Base-by-base conservation (phyloP, 352 stramenopile species). In the Thalassiosira exigua region DNA sequence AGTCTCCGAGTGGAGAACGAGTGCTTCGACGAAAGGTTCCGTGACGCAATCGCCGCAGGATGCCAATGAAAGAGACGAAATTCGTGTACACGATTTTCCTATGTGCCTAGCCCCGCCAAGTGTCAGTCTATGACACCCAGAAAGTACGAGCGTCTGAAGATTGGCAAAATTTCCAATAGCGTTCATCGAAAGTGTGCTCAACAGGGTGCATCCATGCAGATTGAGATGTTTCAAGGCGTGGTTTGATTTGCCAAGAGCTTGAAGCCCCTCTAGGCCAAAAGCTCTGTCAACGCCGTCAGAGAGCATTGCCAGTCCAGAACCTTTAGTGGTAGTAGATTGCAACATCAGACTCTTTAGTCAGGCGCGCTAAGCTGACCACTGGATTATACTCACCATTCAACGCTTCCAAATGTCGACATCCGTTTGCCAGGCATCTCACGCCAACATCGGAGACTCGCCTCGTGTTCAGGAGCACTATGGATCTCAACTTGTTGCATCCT, bases 211-310 rank as follows among this genome's bases (percentile, higher is more conserved):
- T 1, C 87, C 81, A 61, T 87, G 85, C 4, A 95, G 51, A 41
- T 91, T 85, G 4, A 95, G 66, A 51, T 81, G 67, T 41, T 82
- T 87, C 24, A 94, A 64, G 4, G 51, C 64, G 60, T 74, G 84
- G 1, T 75, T 72, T n/a, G 92, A 75, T 22, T 75, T 76, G 5
- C 66, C 91, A 39, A 98, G 85, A 0, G 95, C 94, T 58, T 96
- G 95, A 0, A 98, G 78, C 2, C 96, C 96, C 79, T 97, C 95
- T 2, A 97, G 82, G 0, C 93, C 95, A 85, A 98, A 98, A 44
- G 96, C 90, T 24, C 95, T 93, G 33, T 96, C 91, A 61, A 91
- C 94, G n/a, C 96, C 96, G 67, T 98, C 95, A 14, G 94, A 97
- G 0, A 98, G 88, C 61, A 98, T 90, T 57, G 95, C 96, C 46